Percentiles rank a stretch among this genome's conserved stretches.
Conservation (phyloP, 257 asterid genomes). For the Cruciata laevipes region DNA sequence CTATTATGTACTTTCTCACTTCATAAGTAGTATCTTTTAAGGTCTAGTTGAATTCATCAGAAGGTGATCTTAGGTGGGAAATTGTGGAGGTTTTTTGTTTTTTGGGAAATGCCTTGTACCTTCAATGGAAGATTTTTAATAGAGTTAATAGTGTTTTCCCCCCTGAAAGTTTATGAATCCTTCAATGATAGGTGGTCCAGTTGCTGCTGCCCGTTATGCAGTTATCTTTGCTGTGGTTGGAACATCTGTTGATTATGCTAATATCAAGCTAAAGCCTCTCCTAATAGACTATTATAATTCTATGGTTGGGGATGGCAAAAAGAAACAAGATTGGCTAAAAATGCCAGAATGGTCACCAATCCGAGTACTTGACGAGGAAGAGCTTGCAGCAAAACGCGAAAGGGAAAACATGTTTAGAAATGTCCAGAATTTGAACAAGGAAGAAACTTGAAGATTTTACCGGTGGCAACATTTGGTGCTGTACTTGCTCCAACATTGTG, state of each 20-base stretch:
- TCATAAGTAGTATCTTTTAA: not conserved
- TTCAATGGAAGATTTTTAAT: not conserved
- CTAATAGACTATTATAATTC: conserved; percentile 30
- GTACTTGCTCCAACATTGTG: not conserved
- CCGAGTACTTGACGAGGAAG: conserved; percentile 77
- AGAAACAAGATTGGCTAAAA: conserved; percentile 38
- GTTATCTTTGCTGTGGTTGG: conserved; percentile 73
- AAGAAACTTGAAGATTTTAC: conserved; percentile 35
- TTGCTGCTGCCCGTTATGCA: conserved; percentile 75
- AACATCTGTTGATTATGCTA: conserved; percentile 67
- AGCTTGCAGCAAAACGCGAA: conserved; percentile 72
- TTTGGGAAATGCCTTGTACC: not conserved
- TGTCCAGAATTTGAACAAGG: conserved; percentile 57
- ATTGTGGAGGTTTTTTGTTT: not conserved
- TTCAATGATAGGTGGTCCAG: conserved; percentile 49
- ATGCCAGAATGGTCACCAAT: conserved; percentile 97
- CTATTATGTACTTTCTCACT: not conserved
- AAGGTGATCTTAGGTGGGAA: not conserved
- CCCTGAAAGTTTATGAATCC: conserved; percentile 2
- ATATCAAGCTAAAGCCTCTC: conserved; percentile 44
- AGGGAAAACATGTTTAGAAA: conserved; percentile 52
- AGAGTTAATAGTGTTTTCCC: no score
- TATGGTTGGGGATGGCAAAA: conserved; percentile 25
- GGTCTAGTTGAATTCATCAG: not conserved
- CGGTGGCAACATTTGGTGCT: not conserved